Base-by-base conservation (phyloP, 768 basidiomycete species). In the Sporobolomyces pararoseus region DNA sequence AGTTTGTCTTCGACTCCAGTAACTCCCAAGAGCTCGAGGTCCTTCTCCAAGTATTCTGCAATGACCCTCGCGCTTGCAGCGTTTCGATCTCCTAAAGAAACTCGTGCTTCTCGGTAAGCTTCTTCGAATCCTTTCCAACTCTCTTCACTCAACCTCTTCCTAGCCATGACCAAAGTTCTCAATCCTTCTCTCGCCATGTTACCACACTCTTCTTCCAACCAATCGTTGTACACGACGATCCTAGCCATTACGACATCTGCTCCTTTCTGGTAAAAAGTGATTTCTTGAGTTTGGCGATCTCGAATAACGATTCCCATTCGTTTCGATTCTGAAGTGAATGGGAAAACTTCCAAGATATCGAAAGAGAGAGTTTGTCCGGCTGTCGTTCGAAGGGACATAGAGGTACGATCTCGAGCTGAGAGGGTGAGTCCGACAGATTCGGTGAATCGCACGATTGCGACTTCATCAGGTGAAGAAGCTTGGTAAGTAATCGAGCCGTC, bases 1-100 rank as follows among this genome's bases (percentile, higher is more conserved):
- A 99, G 81, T 80, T 97, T 97, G 79, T 99, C 96, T 79, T 99
- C 96, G 10, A 99, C 96, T n/a, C 95, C 96, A 0, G 96, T 99
- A 73, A 98, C 80, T 3, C 95, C 95, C 10, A 97, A 81, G 47
- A 99, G 79, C 79, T 99, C 95, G 39, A 99, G 80, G 70, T 98
- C 95, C 46, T 84, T 86, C 80, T 98, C 96, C 39, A 99, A 81
- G 70, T 85, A 84, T 67, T 89, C 84, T 1, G 83, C 82, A 3
- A 98, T 87, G 23, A 91, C 91, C 0, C 79, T 78, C 0, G 84
- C 81, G 85, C 93, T 90, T 0, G 87, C 89, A 70, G 89, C 91
- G 75, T 88, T 90, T 65, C 95, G 81, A 42, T 79, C 79, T 16
- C 93, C 90, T 10, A 90, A 82, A 62, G 82, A 83, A 32, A 97